phyloP scores from a whole-genome alignment of 23 red algal genomes.

The Gracilaria domingensis region DNA sequence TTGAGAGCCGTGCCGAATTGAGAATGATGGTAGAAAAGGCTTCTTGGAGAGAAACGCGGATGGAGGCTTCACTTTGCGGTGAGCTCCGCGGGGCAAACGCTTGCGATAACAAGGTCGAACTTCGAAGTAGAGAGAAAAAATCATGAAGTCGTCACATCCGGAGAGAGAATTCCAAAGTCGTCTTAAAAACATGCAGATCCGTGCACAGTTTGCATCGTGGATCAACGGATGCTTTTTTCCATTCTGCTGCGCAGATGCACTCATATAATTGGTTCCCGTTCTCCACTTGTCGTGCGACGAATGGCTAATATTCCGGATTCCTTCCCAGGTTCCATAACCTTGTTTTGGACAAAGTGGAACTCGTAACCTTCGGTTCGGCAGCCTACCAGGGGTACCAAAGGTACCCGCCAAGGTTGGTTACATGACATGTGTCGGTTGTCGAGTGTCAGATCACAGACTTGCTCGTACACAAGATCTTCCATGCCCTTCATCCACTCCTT shows the following conservation, averaged over 20 bases:
- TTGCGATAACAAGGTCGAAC: not conserved
- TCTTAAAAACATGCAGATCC: too few species aligned
- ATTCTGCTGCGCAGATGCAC: not conserved
- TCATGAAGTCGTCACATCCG: too few species aligned
- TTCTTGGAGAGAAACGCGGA: not conserved
- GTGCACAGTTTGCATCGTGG: not conserved
- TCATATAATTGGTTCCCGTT: not conserved
- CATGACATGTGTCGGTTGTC: too few species aligned
- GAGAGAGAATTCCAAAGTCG: too few species aligned
- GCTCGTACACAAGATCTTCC: not conserved
- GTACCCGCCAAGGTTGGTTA: too few species aligned
- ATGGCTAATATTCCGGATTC: too few species aligned
- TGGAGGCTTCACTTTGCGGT: not conserved
- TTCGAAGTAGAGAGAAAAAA: not conserved
- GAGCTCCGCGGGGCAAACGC: not conserved
- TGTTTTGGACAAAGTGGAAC: not conserved
- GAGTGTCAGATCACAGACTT: not conserved
- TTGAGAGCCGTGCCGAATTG: not conserved
- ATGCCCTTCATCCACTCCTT: too few species aligned
- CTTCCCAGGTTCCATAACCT: too few species aligned
- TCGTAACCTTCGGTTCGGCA: too few species aligned
- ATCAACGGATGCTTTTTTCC: constrained; percentile 8
- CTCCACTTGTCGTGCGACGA: not conserved
- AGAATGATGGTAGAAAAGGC: not conserved
- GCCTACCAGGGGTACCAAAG: too few species aligned